Conservation (phyloP, 2,329 filamentous ascomycete species). For the Penicillium corylophilum region DNA sequence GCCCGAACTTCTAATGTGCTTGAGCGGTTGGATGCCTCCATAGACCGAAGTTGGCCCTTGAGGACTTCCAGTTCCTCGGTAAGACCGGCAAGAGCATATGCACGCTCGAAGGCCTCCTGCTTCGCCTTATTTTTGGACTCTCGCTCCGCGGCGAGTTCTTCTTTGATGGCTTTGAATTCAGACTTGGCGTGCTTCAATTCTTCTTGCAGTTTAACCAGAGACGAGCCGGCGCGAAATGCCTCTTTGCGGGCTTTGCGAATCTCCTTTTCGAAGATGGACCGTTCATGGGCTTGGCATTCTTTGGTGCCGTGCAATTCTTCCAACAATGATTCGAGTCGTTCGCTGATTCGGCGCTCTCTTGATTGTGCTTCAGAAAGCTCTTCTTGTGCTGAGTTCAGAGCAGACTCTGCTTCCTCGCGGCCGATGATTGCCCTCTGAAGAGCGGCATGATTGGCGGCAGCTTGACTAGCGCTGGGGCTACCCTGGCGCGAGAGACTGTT, state of each 20-base stretch:
- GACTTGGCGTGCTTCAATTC: constrained; percentile 44
- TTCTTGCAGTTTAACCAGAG: constrained; percentile 56
- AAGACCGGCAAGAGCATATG: constrained; percentile 46
- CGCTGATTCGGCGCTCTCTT: constrained; percentile 46
- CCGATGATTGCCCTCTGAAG: constrained; percentile 46
- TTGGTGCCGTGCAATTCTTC: constrained; percentile 55
- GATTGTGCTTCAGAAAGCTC: constrained; percentile 44
- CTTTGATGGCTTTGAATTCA: constrained; percentile 52
- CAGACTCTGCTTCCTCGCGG: constrained; percentile 47
- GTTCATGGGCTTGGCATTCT: constrained; percentile 49
- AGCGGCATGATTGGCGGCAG: constrained; percentile 44
- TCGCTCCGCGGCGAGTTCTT: constrained; percentile 53
- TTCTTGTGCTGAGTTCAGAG: constrained; percentile 32
- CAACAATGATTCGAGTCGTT: constrained; percentile 47
- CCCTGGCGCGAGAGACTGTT: constrained; percentile 43
- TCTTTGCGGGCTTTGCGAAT: constrained; percentile 57
- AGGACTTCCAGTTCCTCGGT: constrained; percentile 46
- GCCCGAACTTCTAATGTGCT: constrained; percentile 33
- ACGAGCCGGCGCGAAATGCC: constrained; percentile 57
- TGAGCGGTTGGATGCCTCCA: constrained; percentile 39
- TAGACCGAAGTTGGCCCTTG: constrained; percentile 42
- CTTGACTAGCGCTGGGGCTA: constrained; percentile 30
- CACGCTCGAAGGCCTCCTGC: constrained; percentile 50
- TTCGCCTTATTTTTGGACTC: constrained; percentile 46
- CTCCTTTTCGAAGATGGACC: constrained; percentile 57